These are phyloP conservation scores for Sarcodon aspratus DNA, from an alignment of 768 basidiomycete genomes.

Conservation along the genomic window DNA sequence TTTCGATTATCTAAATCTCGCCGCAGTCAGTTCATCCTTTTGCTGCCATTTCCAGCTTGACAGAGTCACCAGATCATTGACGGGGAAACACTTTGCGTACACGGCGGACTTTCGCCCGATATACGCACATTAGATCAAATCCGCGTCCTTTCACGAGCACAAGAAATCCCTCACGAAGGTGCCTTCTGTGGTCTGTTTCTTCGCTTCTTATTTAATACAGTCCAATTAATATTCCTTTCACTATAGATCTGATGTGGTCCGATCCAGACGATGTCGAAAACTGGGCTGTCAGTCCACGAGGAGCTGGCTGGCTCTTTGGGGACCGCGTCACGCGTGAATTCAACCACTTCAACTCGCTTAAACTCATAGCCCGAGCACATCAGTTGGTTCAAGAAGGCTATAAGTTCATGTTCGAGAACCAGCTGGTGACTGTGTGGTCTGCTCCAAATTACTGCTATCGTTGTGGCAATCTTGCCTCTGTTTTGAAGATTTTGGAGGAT, in stretches of 20 bases:
- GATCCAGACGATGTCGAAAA: constrained; percentile 92
- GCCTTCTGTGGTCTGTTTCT: constrained; percentile 72
- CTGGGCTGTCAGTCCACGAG: constrained; percentile 95
- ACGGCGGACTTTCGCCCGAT: constrained; percentile 93
- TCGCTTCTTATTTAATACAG: neutral
- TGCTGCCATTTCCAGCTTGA: neutral
- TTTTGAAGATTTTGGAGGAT: constrained; percentile 72
- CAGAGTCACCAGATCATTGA: constrained; percentile 77
- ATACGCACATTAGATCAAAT: constrained; percentile 94
- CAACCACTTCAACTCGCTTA: constrained; percentile 83
- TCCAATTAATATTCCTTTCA: neutral
- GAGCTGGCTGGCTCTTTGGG: constrained; percentile 94
- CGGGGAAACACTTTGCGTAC: constrained; percentile 85
- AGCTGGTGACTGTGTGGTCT: constrained; percentile 88
- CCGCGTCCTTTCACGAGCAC: constrained; percentile 83
- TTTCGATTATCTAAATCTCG: constrained; percentile 91
- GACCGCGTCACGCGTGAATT: constrained; percentile 84
- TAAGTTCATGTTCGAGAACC: constrained; percentile 94
- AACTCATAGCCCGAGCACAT: constrained; percentile 88
- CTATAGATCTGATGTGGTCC: constrained; percentile 91
- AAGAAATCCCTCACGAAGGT: constrained; percentile 98
- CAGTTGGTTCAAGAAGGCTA: constrained; percentile 94
- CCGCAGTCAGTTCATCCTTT: constrained; percentile 50
- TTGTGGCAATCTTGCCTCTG: constrained; percentile 86
- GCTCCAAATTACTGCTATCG: constrained; percentile 83